phyloP scores from a whole-genome alignment of 352 stramenopile species.

The Pythium inflatum region DNA sequence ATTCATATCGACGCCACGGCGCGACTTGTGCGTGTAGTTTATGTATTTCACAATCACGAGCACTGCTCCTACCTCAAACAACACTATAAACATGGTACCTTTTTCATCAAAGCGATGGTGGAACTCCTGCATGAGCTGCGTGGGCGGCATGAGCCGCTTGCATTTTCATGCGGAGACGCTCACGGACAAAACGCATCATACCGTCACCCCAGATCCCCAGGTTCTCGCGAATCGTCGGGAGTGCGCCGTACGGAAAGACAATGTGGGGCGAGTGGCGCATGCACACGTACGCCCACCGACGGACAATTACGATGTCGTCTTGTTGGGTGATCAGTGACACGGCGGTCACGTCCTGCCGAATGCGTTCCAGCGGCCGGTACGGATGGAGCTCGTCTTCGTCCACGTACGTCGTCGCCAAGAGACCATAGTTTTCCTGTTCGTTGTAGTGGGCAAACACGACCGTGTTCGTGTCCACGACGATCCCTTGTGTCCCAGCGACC shows the following conservation, averaged over 20 bases:
- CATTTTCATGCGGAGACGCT: conserved; percentile 24
- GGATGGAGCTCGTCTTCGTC: conserved; percentile 51
- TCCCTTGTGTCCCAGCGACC: conserved; percentile 38
- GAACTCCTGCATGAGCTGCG: not conserved
- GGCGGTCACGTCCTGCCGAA: conserved; percentile 53
- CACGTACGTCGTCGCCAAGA: conserved; percentile 43
- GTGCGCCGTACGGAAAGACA: conserved; percentile 33
- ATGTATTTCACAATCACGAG: conserved; percentile 2
- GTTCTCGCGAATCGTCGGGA: conserved; percentile 48
- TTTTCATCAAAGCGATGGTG: not conserved
- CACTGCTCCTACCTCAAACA: not conserved
- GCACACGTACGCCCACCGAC: conserved; percentile 42
- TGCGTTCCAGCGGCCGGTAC: conserved; percentile 39
- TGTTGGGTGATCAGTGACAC: conserved; percentile 40
- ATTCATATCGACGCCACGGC: conserved; percentile 6
- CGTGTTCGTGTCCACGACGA: conserved; percentile 41
- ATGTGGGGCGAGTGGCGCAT: conserved; percentile 43
- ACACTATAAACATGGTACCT: conserved; percentile 18
- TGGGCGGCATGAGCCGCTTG: no score
- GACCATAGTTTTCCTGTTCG: conserved; percentile 36
- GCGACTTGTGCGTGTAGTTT: conserved; percentile 18
- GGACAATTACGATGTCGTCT: conserved; percentile 35
- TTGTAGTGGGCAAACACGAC: conserved; percentile 33
- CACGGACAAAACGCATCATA: conserved; percentile 51
- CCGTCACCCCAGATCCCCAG: conserved; percentile 51